A percentile compares a stretch with the other conserved stretches of the same genome.
Conservation (phyloP, 257 asterid species). For the Avicennia marina region DNA sequence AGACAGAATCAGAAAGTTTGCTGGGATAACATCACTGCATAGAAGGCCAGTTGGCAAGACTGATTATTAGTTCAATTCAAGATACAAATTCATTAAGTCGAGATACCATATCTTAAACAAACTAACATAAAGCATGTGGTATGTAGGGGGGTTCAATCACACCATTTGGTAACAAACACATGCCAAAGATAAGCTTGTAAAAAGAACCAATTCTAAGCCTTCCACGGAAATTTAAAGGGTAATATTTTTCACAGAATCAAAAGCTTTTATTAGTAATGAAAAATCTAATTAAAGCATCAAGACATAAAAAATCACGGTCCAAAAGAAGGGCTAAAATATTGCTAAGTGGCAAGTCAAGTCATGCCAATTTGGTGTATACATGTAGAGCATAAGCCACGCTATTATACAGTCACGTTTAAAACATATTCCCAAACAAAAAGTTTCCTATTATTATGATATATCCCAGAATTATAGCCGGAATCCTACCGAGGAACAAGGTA, state of each 20-base stretch:
- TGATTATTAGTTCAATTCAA: neutral
- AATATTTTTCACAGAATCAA: neutral
- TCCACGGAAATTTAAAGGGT: too few relatives aligned
- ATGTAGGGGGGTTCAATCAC: neutral
- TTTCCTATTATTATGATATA: too few relatives aligned
- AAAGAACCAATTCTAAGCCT: too few relatives aligned
- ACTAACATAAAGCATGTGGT: neutral
- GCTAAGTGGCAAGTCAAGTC: neutral
- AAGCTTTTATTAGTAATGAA: neutral
- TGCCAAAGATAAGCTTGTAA: neutral
- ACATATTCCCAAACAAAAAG: neutral
- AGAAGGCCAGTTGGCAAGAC: neutral
- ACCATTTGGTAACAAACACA: neutral
- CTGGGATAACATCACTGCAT: neutral
- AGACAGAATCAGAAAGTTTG: too few relatives aligned
- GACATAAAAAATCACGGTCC: neutral
- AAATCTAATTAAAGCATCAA: neutral
- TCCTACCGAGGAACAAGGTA: neutral
- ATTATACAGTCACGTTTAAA: too few relatives aligned
- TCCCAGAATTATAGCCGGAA: neutral
- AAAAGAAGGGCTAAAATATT: too few relatives aligned
- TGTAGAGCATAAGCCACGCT: neutral
- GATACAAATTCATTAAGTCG: neutral
- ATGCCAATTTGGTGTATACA: neutral
- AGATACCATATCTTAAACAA: neutral